Evolutionary conservation across 768 basidiomycete species (phyloP).

Genomic region (Mycena filopes): DNA sequence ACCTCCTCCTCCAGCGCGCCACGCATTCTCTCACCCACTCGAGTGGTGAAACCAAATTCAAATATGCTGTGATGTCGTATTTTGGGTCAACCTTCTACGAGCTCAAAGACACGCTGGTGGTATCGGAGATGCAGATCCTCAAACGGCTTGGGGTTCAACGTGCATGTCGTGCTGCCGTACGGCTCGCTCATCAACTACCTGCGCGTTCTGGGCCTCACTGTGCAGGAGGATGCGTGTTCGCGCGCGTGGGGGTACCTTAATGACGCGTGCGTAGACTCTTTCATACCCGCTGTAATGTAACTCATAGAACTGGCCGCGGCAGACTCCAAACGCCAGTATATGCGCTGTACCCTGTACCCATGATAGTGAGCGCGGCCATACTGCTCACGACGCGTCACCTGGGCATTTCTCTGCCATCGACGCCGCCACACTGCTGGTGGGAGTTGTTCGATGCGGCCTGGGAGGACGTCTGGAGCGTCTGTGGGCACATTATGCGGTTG

Average conservation of each 20-base stretch:
- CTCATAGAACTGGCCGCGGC: constrained; percentile 3
- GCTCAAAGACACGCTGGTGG: constrained; percentile 92
- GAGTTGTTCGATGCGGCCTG: constrained; percentile 91
- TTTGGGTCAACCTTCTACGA: constrained; percentile 92
- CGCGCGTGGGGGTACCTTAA: constrained; percentile 96
- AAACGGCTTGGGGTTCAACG: constrained; percentile 97
- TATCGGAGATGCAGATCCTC: constrained; percentile 96
- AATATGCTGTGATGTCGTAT: constrained; percentile 89
- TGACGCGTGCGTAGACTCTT: constrained; percentile 72
- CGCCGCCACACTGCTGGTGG: constrained; percentile 87
- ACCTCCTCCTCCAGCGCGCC: constrained; percentile 84
- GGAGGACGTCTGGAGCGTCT: constrained; percentile 89
- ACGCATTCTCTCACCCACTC: constrained; percentile 58
- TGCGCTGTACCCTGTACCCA: constrained; percentile 87
- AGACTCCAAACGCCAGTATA: constrained; percentile 96
- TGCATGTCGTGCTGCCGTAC: constrained; percentile 92
- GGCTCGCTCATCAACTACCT: constrained; percentile 96
- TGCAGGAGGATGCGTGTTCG: constrained; percentile 73
- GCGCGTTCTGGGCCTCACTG: constrained; percentile 86
- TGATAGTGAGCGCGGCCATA: constrained; percentile 91
- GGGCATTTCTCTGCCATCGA: constrained; percentile 78
- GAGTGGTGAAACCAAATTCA: constrained; percentile 53
- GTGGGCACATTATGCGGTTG: constrained; percentile 86
- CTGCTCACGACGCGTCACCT: constrained; percentile 80
- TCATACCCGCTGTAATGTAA: neutral